Evolutionary conservation across 2,329 filamentous ascomycete genomes (phyloP).

Genomic region (Coniella vitis): DNA sequence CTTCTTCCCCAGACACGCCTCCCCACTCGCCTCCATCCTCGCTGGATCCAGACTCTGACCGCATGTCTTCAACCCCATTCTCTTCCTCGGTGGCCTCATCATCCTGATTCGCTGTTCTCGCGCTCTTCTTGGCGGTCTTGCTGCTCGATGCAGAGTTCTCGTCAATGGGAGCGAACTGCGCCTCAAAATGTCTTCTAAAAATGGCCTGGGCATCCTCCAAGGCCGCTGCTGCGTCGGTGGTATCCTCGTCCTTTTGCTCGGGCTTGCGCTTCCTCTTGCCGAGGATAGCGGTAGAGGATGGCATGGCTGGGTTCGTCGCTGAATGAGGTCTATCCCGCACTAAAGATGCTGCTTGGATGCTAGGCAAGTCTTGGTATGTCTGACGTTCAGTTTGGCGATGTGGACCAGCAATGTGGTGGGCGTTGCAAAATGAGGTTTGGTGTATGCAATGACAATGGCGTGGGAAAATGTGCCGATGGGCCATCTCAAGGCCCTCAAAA

Average conservation of each 20-base stretch:
- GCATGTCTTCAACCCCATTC: slow-evolving; percentile 21
- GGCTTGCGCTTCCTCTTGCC: slow-evolving; percentile 15
- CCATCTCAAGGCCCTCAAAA: neutral
- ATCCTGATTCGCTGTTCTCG: slow-evolving; percentile 22
- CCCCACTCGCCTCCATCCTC: slow-evolving; percentile 45
- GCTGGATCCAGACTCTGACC: slow-evolving; percentile 11
- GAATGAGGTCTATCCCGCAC: too few relatives aligned
- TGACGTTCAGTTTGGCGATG: too few relatives aligned
- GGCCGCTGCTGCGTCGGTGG: slow-evolving; percentile 14
- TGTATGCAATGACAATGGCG: neutral
- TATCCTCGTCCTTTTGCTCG: slow-evolving; percentile 1
- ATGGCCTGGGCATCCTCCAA: slow-evolving; percentile 60
- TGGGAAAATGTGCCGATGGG: neutral
- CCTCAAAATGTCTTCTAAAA: slow-evolving; percentile 80
- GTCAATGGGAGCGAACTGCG: slow-evolving; percentile 69
- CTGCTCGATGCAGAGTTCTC: slow-evolving; percentile 28
- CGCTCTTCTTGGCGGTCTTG: slow-evolving; percentile 22
- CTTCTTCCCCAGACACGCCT: slow-evolving; percentile 52
- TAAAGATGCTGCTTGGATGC: too few relatives aligned
- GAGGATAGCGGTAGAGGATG: slow-evolving; percentile 9
- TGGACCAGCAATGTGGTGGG: too few relatives aligned
- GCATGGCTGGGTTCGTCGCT: slow-evolving; percentile 3
- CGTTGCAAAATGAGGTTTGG: too few relatives aligned
- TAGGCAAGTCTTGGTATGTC: too few relatives aligned
- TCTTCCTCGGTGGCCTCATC: slow-evolving; percentile 22